Percentiles rank a stretch among this genome's conserved stretches.
phyloP scores from a whole-genome alignment of 805 yeast species.

The Kregervanrija pseudodelftensis region DNA sequence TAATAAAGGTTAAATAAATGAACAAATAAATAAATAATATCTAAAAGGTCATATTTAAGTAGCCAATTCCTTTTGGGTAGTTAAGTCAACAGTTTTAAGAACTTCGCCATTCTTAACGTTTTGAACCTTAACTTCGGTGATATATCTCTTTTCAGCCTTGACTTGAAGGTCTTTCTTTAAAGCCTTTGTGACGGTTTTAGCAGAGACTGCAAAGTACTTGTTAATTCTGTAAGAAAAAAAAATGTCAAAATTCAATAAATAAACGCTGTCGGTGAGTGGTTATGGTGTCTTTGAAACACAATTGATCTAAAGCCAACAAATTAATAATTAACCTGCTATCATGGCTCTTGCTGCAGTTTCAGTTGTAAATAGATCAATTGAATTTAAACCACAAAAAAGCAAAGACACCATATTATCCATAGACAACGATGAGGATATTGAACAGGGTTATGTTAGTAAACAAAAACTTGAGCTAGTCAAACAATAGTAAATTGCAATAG shows the following conservation, averaged over 20 bases:
- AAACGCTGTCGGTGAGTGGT: not conserved
- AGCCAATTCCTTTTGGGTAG: slow-evolving; percentile 13
- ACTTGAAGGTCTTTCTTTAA: slow-evolving; percentile 81
- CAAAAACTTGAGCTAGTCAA: not conserved
- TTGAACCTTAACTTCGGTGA: slow-evolving; percentile 67
- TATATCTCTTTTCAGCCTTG: slow-evolving; percentile 63
- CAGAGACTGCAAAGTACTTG: slow-evolving; percentile 87
- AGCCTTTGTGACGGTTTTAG: slow-evolving; percentile 79
- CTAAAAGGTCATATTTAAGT: slow-evolving; percentile 1
- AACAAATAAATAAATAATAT: no score
- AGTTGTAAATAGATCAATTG: no score
- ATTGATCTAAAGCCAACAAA: no score
- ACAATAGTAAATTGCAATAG: not conserved
- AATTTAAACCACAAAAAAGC: no score
- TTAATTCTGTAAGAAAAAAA: slow-evolving; percentile 46
- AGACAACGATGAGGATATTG: no score
- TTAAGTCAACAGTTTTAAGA: slow-evolving; percentile 19
- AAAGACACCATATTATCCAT: no score
- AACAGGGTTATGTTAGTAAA: slow-evolving; percentile 4
- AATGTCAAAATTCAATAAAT: not conserved
- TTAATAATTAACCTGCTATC: no score
- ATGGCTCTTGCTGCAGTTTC: no score
- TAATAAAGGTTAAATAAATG: not conserved
- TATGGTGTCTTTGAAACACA: not conserved
- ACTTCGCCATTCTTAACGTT: slow-evolving; percentile 63